These are phyloP conservation scores for Backusella liffmaniae DNA, from an alignment of 192 early-diverging fungal species.

Conservation along the genomic window DNA sequence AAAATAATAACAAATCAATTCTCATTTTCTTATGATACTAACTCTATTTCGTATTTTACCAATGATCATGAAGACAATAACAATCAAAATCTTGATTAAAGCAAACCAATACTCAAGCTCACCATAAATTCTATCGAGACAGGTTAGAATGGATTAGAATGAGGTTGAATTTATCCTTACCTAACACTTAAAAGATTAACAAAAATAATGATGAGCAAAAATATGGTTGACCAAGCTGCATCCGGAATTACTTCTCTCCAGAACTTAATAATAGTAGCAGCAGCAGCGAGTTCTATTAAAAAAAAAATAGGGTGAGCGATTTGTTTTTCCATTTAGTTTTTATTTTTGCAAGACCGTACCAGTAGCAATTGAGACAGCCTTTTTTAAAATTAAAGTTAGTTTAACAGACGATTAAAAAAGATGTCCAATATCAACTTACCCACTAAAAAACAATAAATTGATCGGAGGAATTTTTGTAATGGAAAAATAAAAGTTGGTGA, in stretches of 20 bases:
- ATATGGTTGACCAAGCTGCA: conserved; percentile 42
- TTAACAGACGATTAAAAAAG: background rate
- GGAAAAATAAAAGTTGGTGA: background rate
- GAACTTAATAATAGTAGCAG: conserved; percentile 80
- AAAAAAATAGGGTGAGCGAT: conserved; percentile 7
- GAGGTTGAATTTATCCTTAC: background rate
- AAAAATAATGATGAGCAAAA: conserved; percentile 57
- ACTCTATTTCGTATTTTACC: background rate
- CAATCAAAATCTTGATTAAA: conserved; percentile 73
- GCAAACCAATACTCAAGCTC: conserved; percentile 85
- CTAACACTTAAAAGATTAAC: conserved; percentile 61
- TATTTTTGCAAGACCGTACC: conserved; percentile 8
- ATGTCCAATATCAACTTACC: conserved; percentile 9
- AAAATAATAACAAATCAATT: background rate
- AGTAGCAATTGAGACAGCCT: conserved; percentile 19
- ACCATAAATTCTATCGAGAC: conserved; percentile 64
- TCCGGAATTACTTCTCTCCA: conserved; percentile 39
- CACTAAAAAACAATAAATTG: conserved; percentile 6
- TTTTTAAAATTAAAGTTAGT: background rate
- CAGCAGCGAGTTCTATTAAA: conserved; percentile 65
- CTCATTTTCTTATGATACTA: background rate
- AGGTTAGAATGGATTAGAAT: background rate
- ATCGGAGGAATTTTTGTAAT: background rate
- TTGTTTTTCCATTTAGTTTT: background rate
- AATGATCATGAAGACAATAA: conserved; percentile 78